Conservation (phyloP, 2,329 filamentous ascomycete species). For the Aureobasidium pullulans region DNA sequence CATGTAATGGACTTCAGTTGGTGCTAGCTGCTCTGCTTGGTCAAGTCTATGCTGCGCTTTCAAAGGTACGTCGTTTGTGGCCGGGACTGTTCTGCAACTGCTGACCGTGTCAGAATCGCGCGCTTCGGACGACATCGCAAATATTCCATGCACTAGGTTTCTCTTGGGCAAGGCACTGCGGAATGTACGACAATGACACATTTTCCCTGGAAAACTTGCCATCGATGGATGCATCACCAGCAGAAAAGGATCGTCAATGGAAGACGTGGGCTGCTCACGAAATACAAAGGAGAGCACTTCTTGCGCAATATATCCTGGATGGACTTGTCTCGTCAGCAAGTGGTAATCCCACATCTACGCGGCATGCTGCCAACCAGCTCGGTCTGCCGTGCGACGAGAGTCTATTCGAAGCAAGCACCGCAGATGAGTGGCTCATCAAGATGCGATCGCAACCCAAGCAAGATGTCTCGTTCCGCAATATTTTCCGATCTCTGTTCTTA, state of each 20-base stretch:
- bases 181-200: slow-evolving; percentile 34
- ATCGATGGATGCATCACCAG: slow-evolving; percentile 23
- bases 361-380: slow-evolving; percentile 36
- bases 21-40: slow-evolving; percentile 37
- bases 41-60: slow-evolving; percentile 38
- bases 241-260: slow-evolving; percentile 36
- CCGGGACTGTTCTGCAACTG: too few relatives aligned
- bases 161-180: slow-evolving; percentile 40
- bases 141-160: slow-evolving; percentile 39
- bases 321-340: slow-evolving; percentile 39
- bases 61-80: slow-evolving; percentile 16
- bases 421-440: slow-evolving; percentile 34
- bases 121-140: slow-evolving; percentile 37
- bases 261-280: slow-evolving; percentile 37
- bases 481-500: slow-evolving; percentile 34
- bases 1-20: slow-evolving; percentile 38
- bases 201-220: slow-evolving; percentile 31
- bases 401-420: slow-evolving; percentile 33
- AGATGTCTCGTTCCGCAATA: slow-evolving; percentile 32
- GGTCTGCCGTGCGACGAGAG: slow-evolving; percentile 34
- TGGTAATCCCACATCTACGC: slow-evolving; percentile 35
- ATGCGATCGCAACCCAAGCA: slow-evolving; percentile 27
- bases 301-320: slow-evolving; percentile 40
- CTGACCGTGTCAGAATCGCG: slow-evolving; percentile 26
- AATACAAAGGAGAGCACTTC: slow-evolving; percentile 37